Evolutionary conservation across 2,329 filamentous ascomycete species (phyloP).

Genomic region (Xylaria sp.): DNA sequence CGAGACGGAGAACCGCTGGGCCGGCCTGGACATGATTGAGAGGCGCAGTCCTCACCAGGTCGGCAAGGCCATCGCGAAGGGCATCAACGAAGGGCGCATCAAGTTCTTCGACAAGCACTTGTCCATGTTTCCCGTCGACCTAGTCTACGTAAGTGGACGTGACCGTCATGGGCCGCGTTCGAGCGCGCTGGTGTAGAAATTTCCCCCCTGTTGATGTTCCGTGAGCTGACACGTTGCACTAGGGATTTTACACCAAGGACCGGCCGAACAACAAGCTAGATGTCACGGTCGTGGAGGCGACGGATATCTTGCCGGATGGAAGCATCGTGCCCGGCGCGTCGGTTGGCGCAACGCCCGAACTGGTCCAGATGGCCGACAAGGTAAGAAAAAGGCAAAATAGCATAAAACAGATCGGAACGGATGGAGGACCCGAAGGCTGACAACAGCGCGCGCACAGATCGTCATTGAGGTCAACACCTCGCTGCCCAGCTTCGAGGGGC

Average conservation of each 20-base stretch:
- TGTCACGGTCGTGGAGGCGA: conserved; percentile 83
- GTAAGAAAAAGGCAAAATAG: conserved; percentile 36
- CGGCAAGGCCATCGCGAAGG: conserved; percentile 86
- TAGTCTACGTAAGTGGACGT: conserved; percentile 67
- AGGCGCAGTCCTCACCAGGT: conserved; percentile 84
- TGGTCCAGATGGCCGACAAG: conserved; percentile 90
- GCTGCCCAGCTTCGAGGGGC: conserved; percentile 80
- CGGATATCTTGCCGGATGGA: conserved; percentile 84
- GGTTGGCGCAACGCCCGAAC: conserved; percentile 81
- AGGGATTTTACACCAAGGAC: conserved; percentile 83
- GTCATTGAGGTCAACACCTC: conserved; percentile 92
- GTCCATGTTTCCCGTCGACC: conserved; percentile 86
- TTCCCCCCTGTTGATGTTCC: neutral
- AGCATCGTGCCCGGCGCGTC: conserved; percentile 86
- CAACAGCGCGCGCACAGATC: conserved; percentile 50
- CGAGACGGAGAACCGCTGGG: conserved; percentile 92
- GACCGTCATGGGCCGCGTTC: neutral
- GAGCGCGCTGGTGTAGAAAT: neutral
- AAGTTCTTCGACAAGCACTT: conserved; percentile 94
- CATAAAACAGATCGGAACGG: no score
- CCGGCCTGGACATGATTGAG: conserved; percentile 87
- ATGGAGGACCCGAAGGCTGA: conserved; percentile 1
- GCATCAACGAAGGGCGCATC: conserved; percentile 86
- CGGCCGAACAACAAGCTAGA: conserved; percentile 75
- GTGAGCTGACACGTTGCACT: conserved; percentile 20